These are phyloP conservation scores for Thelephora terrestris DNA, from an alignment of 1,284 basidiomycete genomes.

Conservation along the genomic window DNA sequence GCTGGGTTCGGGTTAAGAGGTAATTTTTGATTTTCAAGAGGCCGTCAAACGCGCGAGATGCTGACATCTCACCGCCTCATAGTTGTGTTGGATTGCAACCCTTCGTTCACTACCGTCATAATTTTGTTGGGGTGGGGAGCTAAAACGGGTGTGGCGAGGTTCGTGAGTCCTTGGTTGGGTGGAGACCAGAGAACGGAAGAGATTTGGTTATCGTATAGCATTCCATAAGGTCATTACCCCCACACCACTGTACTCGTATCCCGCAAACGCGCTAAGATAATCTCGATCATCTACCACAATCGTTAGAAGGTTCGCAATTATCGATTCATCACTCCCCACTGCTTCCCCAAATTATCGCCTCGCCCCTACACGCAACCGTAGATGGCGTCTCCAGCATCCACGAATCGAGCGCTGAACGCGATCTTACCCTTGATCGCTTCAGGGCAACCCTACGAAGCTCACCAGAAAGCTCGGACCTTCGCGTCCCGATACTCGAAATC, in stretches of 20 bases:
- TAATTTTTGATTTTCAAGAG: slow-evolving; percentile 14
- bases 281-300: too few relatives aligned
- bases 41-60: too few relatives aligned
- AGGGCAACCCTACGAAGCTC: slow-evolving; percentile 78
- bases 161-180: slow-evolving; percentile 55
- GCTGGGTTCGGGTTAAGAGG: slow-evolving; percentile 61
- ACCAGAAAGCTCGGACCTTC: slow-evolving; percentile 92
- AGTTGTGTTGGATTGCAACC: slow-evolving; percentile 72
- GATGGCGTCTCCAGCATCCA: slow-evolving; percentile 25
- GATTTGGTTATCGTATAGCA: slow-evolving; percentile 70
- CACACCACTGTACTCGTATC: neutral
- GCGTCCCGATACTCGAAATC: slow-evolving; percentile 79
- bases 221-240: slow-evolving; percentile 36
- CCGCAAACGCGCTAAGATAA: too few relatives aligned
- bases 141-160: slow-evolving; percentile 52
- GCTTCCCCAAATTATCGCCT: too few relatives aligned
- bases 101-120: slow-evolving; percentile 66
- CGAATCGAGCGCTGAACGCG: slow-evolving; percentile 58
- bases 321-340: too few relatives aligned
- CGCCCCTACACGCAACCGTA: too few relatives aligned
- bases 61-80: slow-evolving; percentile 15
- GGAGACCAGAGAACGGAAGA: slow-evolving; percentile 38
- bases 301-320: too few relatives aligned
- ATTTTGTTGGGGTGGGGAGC: slow-evolving; percentile 71
- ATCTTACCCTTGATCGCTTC: slow-evolving; percentile 65